Percentiles rank a stretch among this genome's conserved stretches.
phyloP scores from a whole-genome alignment of 495 filamentous ascomycete genomes.

The Clavariopsis aquatica region DNA sequence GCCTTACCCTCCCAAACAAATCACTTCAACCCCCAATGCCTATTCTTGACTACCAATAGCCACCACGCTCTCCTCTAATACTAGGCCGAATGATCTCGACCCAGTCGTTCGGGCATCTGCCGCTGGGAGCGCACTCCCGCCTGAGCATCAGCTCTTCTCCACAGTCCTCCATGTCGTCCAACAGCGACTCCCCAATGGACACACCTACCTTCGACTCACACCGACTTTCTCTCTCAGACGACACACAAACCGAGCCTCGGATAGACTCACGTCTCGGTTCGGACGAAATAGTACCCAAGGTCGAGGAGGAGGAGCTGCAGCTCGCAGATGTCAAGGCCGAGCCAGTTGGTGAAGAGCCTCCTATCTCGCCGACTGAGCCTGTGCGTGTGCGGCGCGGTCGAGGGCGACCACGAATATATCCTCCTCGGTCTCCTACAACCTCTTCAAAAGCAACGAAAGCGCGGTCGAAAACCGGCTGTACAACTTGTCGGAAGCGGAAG shows the following conservation, averaged over 20 bases:
- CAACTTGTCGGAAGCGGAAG: slow-evolving; percentile 87
- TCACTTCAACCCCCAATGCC: slow-evolving; percentile 28
- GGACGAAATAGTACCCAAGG: slow-evolving; percentile 42
- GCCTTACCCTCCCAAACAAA: not conserved
- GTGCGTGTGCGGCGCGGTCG: slow-evolving; percentile 57
- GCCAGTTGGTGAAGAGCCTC: slow-evolving; percentile 28
- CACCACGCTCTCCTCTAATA: slow-evolving; percentile 4
- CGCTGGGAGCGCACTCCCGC: slow-evolving; percentile 25
- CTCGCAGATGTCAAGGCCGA: slow-evolving; percentile 35
- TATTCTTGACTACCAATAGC: slow-evolving; percentile 11
- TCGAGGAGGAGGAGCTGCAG: slow-evolving; percentile 44
- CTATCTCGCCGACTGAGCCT: slow-evolving; percentile 29
- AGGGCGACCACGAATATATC: slow-evolving; percentile 84
- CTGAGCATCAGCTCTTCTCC: slow-evolving; percentile 44
- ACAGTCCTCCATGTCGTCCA: slow-evolving; percentile 41
- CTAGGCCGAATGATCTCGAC: slow-evolving; percentile 33
- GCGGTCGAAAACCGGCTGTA: slow-evolving; percentile 91
- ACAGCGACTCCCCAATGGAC: slow-evolving; percentile 41
- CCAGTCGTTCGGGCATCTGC: slow-evolving; percentile 33
- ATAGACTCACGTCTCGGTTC: slow-evolving; percentile 26
- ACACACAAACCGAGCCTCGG: slow-evolving; percentile 11
- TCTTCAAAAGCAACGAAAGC: slow-evolving; percentile 75
- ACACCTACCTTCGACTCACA: slow-evolving; percentile 33
- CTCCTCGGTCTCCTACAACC: slow-evolving; percentile 56
- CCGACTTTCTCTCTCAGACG: slow-evolving; percentile 3